Percentiles rank a stretch among this genome's conserved stretches.
Conservation (phyloP, 345 rosid genomes). For the Rhodamnia rubescens region DNA sequence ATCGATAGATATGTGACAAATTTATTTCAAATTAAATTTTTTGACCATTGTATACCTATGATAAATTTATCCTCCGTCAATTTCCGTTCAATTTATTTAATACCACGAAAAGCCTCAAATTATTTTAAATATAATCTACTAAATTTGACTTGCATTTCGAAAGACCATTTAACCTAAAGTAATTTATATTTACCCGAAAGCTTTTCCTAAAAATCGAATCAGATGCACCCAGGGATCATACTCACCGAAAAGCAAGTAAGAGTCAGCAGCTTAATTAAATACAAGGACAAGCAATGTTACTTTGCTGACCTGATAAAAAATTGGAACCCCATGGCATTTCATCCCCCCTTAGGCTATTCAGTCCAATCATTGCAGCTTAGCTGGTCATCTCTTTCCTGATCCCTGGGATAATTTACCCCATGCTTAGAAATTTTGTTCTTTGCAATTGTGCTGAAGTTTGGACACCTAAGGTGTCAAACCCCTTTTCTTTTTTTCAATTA, state of each 20-base stretch:
- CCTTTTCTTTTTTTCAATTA: fast-evolving
- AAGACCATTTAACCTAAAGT: neutral
- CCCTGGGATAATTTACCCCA: neutral
- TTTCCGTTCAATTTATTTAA: too few relatives aligned
- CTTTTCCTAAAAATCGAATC: neutral
- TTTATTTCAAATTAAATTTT: too few relatives aligned
- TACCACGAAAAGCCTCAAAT: too few relatives aligned
- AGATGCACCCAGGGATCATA: neutral
- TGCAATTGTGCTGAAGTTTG: neutral
- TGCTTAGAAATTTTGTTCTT: neutral
- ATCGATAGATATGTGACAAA: too few relatives aligned
- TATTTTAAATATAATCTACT: neutral
- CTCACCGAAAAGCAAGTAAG: neutral
- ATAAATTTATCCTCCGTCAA: too few relatives aligned
- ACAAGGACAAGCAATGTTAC: neutral
- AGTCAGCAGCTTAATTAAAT: neutral
- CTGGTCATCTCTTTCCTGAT: neutral
- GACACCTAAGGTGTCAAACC: neutral
- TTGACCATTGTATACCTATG: too few relatives aligned
- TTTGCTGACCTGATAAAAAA: neutral
- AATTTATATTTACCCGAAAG: neutral
- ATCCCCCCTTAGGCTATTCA: neutral
- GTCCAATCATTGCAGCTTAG: neutral
- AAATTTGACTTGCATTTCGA: neutral
- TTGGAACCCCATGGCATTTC: too few relatives aligned